Conservation (phyloP, 192 early-diverging fungal genomes). For the Umbelopsis isabellina region DNA sequence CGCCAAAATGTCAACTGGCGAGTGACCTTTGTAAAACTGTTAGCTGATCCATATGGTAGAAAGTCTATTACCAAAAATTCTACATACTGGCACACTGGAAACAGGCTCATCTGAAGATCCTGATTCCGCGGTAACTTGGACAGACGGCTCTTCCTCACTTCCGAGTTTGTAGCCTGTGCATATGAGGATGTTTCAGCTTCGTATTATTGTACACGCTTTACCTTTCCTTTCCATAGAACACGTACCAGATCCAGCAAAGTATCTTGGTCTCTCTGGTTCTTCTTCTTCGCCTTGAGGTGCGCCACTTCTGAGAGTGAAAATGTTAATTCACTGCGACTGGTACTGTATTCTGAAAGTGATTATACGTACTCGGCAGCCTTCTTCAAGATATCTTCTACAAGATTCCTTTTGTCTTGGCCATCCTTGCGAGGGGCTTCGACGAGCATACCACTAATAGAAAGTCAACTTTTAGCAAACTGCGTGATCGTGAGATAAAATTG, state of each 20-base stretch:
- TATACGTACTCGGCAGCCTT: constrained; percentile 69
- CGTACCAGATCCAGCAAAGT: constrained; percentile 44
- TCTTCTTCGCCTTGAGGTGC: constrained; percentile 23
- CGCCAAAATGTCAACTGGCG: constrained; percentile 93
- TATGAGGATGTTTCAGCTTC: background rate
- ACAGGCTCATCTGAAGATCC: constrained; percentile 3
- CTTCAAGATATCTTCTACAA: constrained; percentile 79
- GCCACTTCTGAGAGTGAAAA: constrained; percentile 27
- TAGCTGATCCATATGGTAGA: background rate
- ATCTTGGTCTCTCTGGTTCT: constrained; percentile 20
- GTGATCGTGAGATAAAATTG: background rate
- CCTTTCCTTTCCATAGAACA: background rate
- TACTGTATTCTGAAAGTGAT: background rate
- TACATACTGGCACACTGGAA: constrained; percentile 18
- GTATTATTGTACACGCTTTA: background rate
- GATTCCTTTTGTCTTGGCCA: constrained; percentile 47
- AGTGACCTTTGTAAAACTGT: constrained; percentile 44
- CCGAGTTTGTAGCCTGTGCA: constrained; percentile 47
- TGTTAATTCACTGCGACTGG: background rate
- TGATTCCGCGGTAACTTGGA: background rate
- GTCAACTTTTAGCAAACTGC: background rate
- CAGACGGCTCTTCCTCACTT: constrained; percentile 56
- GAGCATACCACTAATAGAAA: constrained; percentile 45
- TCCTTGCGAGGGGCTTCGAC: constrained; percentile 50
- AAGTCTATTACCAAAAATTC: constrained; percentile 12